These are phyloP conservation scores for Backusella luteola DNA, from an alignment of 192 early-diverging fungal species.

Conservation along the genomic window DNA sequence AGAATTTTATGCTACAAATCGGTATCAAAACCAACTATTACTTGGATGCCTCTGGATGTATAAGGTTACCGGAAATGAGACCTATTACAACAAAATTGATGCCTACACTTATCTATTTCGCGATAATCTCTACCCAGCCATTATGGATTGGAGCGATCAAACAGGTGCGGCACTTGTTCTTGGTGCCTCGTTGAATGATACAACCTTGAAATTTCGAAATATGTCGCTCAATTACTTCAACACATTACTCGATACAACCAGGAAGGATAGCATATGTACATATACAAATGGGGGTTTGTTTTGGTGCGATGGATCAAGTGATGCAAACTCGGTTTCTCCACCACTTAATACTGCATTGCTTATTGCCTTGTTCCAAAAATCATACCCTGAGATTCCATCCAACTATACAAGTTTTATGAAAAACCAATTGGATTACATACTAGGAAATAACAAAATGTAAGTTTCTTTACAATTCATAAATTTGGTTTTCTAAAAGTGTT, in stretches of 20 bases:
- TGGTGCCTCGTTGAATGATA: conserved; percentile 25
- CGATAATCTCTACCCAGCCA: conserved; percentile 1
- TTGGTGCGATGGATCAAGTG: conserved; percentile 9
- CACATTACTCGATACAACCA: conserved; percentile 6
- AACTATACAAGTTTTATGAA: background rate
- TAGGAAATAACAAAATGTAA: background rate
- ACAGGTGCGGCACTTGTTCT: conserved; percentile 36
- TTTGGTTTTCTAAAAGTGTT: background rate
- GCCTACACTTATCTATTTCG: conserved; percentile 36
- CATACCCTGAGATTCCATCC: background rate
- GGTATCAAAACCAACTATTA: conserved; percentile 45
- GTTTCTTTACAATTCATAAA: background rate
- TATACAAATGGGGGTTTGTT: conserved; percentile 33
- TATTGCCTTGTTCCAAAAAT: background rate
- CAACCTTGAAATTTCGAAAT: conserved; percentile 24
- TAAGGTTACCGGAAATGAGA: conserved; percentile 35
- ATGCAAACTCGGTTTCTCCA: conserved; percentile 13
- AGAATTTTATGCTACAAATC: conserved; percentile 39
- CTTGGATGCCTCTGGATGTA: conserved; percentile 52
- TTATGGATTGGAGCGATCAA: conserved; percentile 49
- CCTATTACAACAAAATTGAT: conserved; percentile 35
- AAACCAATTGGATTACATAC: background rate
- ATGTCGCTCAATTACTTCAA: conserved; percentile 33
- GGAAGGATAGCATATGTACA: background rate
- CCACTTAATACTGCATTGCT: conserved; percentile 25